These are phyloP conservation scores for Wallacemonas sp. DNA, from an alignment of 208 protist genomes.

Conservation along the genomic window DNA sequence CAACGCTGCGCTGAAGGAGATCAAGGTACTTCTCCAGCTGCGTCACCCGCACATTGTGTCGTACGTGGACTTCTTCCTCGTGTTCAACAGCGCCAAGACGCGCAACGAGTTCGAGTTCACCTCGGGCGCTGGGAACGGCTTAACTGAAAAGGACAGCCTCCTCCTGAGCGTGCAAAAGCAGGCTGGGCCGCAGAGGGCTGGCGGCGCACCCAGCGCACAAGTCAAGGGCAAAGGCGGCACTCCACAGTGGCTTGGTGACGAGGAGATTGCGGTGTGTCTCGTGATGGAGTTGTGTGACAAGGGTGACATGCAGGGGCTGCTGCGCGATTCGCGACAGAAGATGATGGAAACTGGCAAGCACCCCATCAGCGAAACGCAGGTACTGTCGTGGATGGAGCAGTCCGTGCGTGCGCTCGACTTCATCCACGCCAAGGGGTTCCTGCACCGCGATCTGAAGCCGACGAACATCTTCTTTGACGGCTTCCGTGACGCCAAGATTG, in stretches of 20 bases:
- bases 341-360: constrained; percentile 78
- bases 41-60: constrained; percentile 79
- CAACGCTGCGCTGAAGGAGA: constrained; percentile 82
- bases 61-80: constrained; percentile 89
- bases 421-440: constrained; percentile 82
- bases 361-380: constrained; percentile 53
- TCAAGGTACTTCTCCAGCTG: constrained; percentile 82
- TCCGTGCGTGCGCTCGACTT: constrained; percentile 70
- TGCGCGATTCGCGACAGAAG: constrained; percentile 52
- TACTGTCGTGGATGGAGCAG: constrained; percentile 83
- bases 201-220: not conserved
- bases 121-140: not conserved
- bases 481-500: constrained; percentile 73
- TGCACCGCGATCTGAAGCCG: constrained; percentile 91
- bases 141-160: constrained; percentile 15
- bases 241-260: constrained; percentile 26
- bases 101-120: constrained; percentile 41
- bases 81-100: constrained; percentile 68
- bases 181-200: not conserved
- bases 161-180: constrained; percentile 1
- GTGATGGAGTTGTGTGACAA: constrained; percentile 87
- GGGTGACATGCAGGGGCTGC: constrained; percentile 70
- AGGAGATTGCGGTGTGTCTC: constrained; percentile 78
- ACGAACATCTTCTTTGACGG: constrained; percentile 91
- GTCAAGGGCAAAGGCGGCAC: not conserved